Evolutionary conservation across 805 yeast species (phyloP).

Genomic region (Candida krabiensis): DNA sequence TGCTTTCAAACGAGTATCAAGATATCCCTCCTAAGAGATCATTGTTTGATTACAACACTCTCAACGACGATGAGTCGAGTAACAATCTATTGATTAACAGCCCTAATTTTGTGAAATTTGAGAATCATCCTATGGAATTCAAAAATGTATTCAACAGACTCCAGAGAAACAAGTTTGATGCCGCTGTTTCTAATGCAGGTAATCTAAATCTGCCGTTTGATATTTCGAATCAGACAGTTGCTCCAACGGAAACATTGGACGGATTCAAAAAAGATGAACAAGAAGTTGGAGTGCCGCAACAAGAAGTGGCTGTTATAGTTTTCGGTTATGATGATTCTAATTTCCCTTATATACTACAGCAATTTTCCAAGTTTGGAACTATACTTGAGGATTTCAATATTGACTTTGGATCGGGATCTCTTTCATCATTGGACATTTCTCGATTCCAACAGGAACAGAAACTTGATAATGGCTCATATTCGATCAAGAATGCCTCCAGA

Average conservation of each 20-base stretch:
- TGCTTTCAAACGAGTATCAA: slow-evolving; percentile 31
- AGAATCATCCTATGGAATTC: slow-evolving; percentile 41
- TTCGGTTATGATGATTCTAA: slow-evolving; percentile 86
- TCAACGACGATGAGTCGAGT: slow-evolving; percentile 40
- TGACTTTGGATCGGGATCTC: slow-evolving; percentile 2
- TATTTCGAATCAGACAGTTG: slow-evolving; percentile 1
- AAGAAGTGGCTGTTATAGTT: slow-evolving; percentile 72
- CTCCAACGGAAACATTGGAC: background rate
- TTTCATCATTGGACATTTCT: slow-evolving; percentile 8
- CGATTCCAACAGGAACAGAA: slow-evolving; percentile 2
- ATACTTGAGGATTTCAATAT: slow-evolving; percentile 71
- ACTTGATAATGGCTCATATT: background rate
- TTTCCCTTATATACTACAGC: slow-evolving; percentile 64
- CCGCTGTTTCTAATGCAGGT: slow-evolving; percentile 4
- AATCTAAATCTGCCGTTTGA: slow-evolving; percentile 18
- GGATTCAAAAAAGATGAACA: slow-evolving; percentile 25
- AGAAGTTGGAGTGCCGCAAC: slow-evolving; percentile 18
- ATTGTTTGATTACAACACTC: slow-evolving; percentile 45
- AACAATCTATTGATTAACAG: slow-evolving; percentile 34
- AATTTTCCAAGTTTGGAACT: slow-evolving; percentile 76
- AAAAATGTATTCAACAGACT: slow-evolving; percentile 45
- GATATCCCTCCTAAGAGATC: slow-evolving; percentile 53
- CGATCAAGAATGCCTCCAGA: background rate
- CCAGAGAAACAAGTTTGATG: slow-evolving; percentile 20
- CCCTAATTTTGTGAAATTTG: slow-evolving; percentile 36